phyloP scores from a whole-genome alignment of 1,284 basidiomycete genomes.

The Rhodofomes roseus region DNA sequence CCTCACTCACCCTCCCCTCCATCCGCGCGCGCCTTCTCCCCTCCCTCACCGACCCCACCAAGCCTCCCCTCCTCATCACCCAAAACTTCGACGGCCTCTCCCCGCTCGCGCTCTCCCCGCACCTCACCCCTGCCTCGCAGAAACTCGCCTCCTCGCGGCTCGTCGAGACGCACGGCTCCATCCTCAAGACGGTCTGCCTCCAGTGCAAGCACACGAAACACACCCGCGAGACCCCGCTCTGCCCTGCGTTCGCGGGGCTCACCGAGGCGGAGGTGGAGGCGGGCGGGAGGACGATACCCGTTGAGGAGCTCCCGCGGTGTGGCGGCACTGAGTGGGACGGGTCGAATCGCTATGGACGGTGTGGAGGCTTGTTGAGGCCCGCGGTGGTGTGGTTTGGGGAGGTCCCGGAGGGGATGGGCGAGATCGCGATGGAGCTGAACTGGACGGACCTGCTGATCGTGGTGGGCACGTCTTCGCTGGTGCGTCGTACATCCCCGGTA shows the following conservation, averaged over 20 bases:
- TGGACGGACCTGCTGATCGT: constrained; percentile 52
- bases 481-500: constrained; percentile 34
- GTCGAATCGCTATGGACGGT: constrained; percentile 22
- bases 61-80: neutral
- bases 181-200: neutral
- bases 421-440: constrained; percentile 41
- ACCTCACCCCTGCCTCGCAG: neutral
- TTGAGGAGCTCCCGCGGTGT: constrained; percentile 43
- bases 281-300: constrained; percentile 36
- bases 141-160: neutral
- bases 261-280: constrained; percentile 32
- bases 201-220: neutral
- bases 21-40: neutral
- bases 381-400: constrained; percentile 67
- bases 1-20: neutral
- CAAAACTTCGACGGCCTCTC: neutral
- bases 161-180: neutral
- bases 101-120: neutral
- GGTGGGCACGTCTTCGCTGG: constrained; percentile 56
- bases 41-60: neutral
- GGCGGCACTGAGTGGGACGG: neutral
- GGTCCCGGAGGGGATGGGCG: constrained; percentile 34
- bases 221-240: neutral
- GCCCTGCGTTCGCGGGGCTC: constrained; percentile 35
- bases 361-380: constrained; percentile 46